phyloP scores from a whole-genome alignment of 169 alveolate genomes.

The Cryptosporidium tyzzeri region DNA sequence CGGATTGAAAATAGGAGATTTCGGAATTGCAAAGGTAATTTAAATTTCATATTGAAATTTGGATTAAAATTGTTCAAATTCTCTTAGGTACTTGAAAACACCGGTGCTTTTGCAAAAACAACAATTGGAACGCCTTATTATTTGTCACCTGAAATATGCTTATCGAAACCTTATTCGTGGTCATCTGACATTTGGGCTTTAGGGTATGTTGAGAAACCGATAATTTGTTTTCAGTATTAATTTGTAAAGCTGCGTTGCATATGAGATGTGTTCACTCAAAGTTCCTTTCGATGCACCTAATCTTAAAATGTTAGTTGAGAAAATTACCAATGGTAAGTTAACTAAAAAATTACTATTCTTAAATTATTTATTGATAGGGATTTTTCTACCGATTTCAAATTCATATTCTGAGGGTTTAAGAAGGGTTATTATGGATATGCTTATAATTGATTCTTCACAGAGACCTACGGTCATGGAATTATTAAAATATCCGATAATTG shows the following conservation, averaged over 20 bases:
- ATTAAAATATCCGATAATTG: conserved; percentile 45
- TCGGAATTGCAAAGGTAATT: conserved; percentile 90
- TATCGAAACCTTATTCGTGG: conserved; percentile 80
- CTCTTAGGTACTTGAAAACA: conserved; percentile 88
- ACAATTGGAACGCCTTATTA: conserved; percentile 99
- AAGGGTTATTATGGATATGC: conserved; percentile 69
- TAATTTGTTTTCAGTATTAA: background rate
- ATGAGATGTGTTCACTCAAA: conserved; percentile 90
- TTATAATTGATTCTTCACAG: conserved; percentile 33
- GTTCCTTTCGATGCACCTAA: conserved; percentile 92
- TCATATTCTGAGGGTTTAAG: conserved; percentile 34
- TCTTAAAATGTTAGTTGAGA: conserved; percentile 88
- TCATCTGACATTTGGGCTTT: conserved; percentile 99
- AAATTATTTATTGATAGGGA: conserved; percentile 10
- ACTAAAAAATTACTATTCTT: background rate
- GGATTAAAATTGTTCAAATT: background rate
- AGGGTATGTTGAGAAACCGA: conserved; percentile 89
- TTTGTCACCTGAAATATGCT: conserved; percentile 98
- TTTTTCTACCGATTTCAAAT: conserved; percentile 35
- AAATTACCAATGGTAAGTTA: conserved; percentile 80
- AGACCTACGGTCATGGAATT: conserved; percentile 70
- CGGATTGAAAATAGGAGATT: conserved; percentile 92
- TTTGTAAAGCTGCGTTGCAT: conserved; percentile 82
- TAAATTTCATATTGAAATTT: background rate
- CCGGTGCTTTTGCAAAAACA: conserved; percentile 95